Percentiles rank a stretch among this genome's conserved stretches.
phyloP scores from a whole-genome alignment of 2,329 filamentous ascomycete genomes.

The Alternaria brassicicola region DNA sequence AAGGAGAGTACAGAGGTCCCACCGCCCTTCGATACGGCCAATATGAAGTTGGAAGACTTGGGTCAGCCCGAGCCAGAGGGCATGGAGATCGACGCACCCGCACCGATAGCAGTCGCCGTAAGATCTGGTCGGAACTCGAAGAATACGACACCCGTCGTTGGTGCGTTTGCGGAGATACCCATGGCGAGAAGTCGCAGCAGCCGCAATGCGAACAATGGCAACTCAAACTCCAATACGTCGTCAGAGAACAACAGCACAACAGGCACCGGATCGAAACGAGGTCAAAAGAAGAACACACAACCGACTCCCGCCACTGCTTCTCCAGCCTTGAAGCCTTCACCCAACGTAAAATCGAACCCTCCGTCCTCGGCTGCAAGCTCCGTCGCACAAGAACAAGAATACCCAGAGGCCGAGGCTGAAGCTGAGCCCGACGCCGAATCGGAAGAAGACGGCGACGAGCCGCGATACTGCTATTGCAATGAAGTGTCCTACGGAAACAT shows the following conservation, averaged over 20 bases:
- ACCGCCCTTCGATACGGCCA: constrained; percentile 55
- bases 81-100: constrained; percentile 43
- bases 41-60: constrained; percentile 58
- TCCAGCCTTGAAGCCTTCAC: constrained; percentile 33
- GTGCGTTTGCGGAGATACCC: constrained; percentile 51
- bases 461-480: constrained; percentile 70
- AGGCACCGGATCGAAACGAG: constrained; percentile 44
- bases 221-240: constrained; percentile 45
- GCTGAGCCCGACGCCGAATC: constrained; percentile 43
- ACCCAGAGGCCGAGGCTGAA: constrained; percentile 36
- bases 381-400: constrained; percentile 41
- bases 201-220: constrained; percentile 48
- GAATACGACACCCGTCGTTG: constrained; percentile 55
- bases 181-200: constrained; percentile 53
- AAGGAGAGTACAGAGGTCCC: constrained; percentile 38
- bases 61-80: constrained; percentile 53
- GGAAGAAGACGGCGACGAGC: constrained; percentile 55
- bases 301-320: constrained; percentile 33
- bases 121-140: constrained; percentile 54
- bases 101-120: constrained; percentile 37
- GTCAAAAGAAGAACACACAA: constrained; percentile 43
- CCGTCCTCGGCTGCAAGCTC: constrained; percentile 44
- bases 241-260: constrained; percentile 50
- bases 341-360: constrained; percentile 36
- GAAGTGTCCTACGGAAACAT: constrained; percentile 70